Conservation (phyloP, 306 rosid genomes). For the Pachyrhizus erosus region DNA sequence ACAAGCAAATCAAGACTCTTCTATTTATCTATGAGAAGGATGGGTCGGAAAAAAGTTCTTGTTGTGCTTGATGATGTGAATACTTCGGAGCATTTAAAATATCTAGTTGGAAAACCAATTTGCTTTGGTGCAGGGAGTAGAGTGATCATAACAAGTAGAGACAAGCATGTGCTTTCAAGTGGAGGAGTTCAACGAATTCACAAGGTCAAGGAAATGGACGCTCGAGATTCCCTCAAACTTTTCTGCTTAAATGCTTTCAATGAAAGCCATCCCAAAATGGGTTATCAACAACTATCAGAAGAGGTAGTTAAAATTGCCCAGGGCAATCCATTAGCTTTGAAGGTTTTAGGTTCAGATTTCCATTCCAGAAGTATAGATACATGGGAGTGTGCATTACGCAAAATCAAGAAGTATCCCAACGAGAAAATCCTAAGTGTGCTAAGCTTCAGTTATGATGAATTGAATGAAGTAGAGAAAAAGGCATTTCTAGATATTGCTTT, state of each 20-base stretch:
- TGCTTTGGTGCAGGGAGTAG: conserved; percentile 10
- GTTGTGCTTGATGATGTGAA: conserved; percentile 25
- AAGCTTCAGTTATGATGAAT: conserved; percentile 29
- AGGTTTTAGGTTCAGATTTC: conserved; percentile 37
- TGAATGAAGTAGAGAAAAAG: background rate
- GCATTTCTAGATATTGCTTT: conserved; percentile 43
- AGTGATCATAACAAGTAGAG: conserved; percentile 37
- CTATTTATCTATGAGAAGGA: background rate
- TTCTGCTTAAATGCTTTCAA: conserved; percentile 35
- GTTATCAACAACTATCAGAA: conserved; percentile 7
- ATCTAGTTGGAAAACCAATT: background rate
- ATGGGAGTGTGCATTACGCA: conserved; percentile 18
- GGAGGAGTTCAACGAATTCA: background rate
- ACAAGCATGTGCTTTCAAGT: background rate
- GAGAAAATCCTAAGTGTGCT: background rate
- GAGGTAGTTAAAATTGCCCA: conserved; percentile 7
- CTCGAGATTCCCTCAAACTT: background rate
- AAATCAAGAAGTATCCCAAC: background rate
- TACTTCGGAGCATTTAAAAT: background rate
- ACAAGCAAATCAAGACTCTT: background rate
- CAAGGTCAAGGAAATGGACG: background rate
- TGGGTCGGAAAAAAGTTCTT: background rate
- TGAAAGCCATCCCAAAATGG: background rate
- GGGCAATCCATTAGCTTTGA: conserved; percentile 41
- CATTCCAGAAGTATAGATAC: background rate